Evolutionary conservation across 116 monocot species (phyloP), one percentile per base, ranked within the genome.

Genomic region (Trichopus zeylanicus): DNA sequence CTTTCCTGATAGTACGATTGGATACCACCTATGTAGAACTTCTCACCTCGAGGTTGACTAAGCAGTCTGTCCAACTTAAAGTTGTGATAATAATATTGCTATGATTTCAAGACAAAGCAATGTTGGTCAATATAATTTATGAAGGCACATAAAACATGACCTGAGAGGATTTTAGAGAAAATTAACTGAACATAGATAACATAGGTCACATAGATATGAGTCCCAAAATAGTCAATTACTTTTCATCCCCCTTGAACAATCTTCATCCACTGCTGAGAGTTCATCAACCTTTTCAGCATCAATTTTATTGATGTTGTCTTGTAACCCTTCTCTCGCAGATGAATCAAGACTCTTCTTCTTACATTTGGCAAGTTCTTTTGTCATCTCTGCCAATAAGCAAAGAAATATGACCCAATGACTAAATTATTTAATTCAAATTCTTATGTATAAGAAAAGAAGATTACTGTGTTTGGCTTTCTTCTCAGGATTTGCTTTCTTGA

Each of bases 211-310:
- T 42, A 16, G 42, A 42, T 15, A 16, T 42, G 42, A 15, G 13
- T 2, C n/a, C 7, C 8, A 33, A 33, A 5, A 33, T 33, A 33
- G 4, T 33, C 4, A 5, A 33, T 33, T 67, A 73, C 73, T 78
- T 73, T 69, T 78, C 73, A 73, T 78, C 61, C 73, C 72, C 55
- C 49, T 68, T 29, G 73, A 68, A 37, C 73, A 78, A 61, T 73
- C 78, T 56, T 69, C 67, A 68, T 72, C 78, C 53, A 69, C 78
- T 34, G 31, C 67, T 26, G 60, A 35, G 47, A 78, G 67, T 52
- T 73, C 73, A 55, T 53, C 65, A 31, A 78, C 67, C 20, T 59
- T 69, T 35, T 55, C 68, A 33, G 48, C 37, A 55, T 19, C 46
- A 20, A 51, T 62, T 48, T 20, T 27, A 28, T 1, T 30, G 42